Evolutionary conservation across 2,329 filamentous ascomycete species (phyloP), one percentile per base, ranked within the genome.

Genomic region (Macroventuria anomochaeta): DNA sequence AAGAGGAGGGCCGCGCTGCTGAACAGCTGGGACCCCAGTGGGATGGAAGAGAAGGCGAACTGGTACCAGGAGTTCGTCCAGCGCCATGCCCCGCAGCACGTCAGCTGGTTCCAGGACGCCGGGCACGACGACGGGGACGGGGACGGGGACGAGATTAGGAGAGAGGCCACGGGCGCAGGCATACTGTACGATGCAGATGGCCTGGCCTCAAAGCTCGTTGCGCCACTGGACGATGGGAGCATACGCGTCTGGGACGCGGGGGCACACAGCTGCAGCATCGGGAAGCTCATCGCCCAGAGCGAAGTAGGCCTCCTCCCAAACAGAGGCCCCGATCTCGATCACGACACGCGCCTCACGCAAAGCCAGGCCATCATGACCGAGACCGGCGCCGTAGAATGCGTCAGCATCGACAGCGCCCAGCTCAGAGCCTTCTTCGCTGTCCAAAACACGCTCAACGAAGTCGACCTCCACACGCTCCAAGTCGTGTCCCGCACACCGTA

Each of bases 61-160:
- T 97, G 91, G 88, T 96, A 96, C 72, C 84, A 89, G 49, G 93
- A 97, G 73, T 96, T 92, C 68, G 88, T 96, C 58, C 90, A 93
- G 46, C 83, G 93, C 28, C 83, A 93, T 74, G 91, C 86, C 0
- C 86, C 88, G 0, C 81, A 91, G n/a, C 82, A 81, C 12, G 79
- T 91, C 46, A 88, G 83, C 64, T 97, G 93, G 93, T 80, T 96
- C 34, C 83, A 92, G 68, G 81, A 84, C 48, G 86, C 88, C 25
- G 62, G 67, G 23, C 53, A 66, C 18, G 46, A 78, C 72, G 39
- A 77, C 28, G 69, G 74, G 5, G 69, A 75, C 18, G 44, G 78
- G 73, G 39, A 77, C 26, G 68, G 73, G 4, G 68, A 75, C 8
- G 68, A 71, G 10, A 64, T 73, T 8, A 71, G 79, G 23, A 76